Conservation (phyloP, 2,329 filamentous ascomycete genomes). For the Colletotrichum higginsianum region DNA sequence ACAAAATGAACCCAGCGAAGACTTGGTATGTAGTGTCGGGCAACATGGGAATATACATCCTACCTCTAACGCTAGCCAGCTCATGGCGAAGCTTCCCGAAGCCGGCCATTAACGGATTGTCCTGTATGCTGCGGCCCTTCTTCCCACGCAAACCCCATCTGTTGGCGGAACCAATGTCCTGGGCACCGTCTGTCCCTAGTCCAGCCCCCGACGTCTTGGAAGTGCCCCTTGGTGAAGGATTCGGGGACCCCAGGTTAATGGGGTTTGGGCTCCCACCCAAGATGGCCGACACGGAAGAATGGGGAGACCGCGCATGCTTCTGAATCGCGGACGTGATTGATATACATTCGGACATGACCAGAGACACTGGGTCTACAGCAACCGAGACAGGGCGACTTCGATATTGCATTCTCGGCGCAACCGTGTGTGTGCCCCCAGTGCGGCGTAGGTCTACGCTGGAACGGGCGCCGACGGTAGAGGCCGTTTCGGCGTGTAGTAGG, state of each 20-base stretch:
- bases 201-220: conserved; percentile 58
- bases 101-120: conserved; percentile 95
- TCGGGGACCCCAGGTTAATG: conserved; percentile 66
- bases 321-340: conserved; percentile 98
- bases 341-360: conserved; percentile 99
- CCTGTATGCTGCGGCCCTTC: conserved; percentile 97
- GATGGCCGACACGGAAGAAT: conserved; percentile 96
- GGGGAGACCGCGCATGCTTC: conserved; percentile 95
- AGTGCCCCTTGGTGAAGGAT: conserved; percentile 56
- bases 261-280: conserved; percentile 81
- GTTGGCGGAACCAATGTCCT: conserved; percentile 77
- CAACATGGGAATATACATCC: conserved; percentile 40
- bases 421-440: conserved; percentile 44
- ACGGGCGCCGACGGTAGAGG: conserved; percentile 17
- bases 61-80: conserved; percentile 86
- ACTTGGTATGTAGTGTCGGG: conserved; percentile 2
- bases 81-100: conserved; percentile 93
- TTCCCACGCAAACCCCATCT: conserved; percentile 95
- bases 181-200: conserved; percentile 57
- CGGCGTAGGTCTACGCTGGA: conserved; percentile 44
- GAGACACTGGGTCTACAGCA: conserved; percentile 89
- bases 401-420: conserved; percentile 67
- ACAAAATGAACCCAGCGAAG: conserved; percentile 22
- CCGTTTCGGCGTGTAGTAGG: conserved; percentile 27
- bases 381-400: conserved; percentile 78